Conservation (phyloP, 768 basidiomycete species). For the Jaapia argillacea region DNA sequence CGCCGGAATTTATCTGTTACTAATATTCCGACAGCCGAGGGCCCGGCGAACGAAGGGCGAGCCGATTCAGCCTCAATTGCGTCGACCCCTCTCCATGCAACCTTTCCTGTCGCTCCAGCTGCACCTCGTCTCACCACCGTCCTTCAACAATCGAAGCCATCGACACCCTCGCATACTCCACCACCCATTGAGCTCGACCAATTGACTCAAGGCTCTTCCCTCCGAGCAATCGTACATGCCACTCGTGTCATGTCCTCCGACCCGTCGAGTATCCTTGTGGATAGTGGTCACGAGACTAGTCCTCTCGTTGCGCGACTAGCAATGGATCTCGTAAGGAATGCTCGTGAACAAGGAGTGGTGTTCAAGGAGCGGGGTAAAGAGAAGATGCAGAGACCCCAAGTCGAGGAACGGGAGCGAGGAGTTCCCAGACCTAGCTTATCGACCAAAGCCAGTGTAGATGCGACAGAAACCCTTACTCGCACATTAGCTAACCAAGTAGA, state of each 20-base stretch:
- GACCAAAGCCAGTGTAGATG: conserved; percentile 29
- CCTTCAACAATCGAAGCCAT: conserved; percentile 1
- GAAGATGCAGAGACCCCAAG: conserved; percentile 19
- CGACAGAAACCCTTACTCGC: conserved; percentile 24
- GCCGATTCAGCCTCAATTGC: conserved; percentile 5
- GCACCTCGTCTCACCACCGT: too few species aligned
- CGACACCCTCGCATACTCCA: conserved; percentile 2
- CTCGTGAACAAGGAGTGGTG: conserved; percentile 52
- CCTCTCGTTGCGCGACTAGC: conserved; percentile 55
- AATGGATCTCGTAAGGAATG: conserved; percentile 54
- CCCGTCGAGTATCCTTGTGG: conserved; percentile 61
- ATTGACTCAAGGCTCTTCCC: conserved; percentile 47
- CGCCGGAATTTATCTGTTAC: conserved; percentile 14
- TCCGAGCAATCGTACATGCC: conserved; percentile 73
- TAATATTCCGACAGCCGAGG: conserved; percentile 5
- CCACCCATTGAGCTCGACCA: conserved; percentile 12
- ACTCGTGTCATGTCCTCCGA: conserved; percentile 84
- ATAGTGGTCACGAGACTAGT: conserved; percentile 56
- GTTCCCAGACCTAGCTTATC: conserved; percentile 10
- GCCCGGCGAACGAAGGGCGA: background rate
- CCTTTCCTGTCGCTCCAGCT: too few species aligned
- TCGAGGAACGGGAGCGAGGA: conserved; percentile 7
- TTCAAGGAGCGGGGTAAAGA: conserved; percentile 40
- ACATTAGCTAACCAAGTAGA: conserved; percentile 8
- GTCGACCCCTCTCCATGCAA: conserved; percentile 7